Evolutionary conservation across 2,329 filamentous ascomycete genomes (phyloP).

Genomic region (Colletotrichum euphorbiae): DNA sequence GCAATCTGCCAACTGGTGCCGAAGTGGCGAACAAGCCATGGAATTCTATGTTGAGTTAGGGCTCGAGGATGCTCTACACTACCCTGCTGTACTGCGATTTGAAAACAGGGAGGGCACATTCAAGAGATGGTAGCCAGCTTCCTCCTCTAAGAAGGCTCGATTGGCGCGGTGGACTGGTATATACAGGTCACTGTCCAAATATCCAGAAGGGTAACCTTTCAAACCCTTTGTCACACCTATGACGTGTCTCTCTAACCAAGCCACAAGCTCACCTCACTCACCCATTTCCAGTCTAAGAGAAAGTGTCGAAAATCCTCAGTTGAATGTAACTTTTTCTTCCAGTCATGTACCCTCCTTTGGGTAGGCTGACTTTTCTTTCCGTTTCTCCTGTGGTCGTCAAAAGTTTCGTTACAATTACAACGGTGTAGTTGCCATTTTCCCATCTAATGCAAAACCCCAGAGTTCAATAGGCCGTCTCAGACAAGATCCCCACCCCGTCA

Average conservation of each 20-base stretch:
- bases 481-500: constrained; percentile 13
- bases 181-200: too few relatives aligned
- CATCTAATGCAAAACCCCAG: constrained; percentile 34
- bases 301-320: neutral
- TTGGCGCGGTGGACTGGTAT: too few relatives aligned
- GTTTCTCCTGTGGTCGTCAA: constrained; percentile 26
- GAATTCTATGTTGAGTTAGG: too few relatives aligned
- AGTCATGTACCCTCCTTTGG: constrained; percentile 6
- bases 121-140: too few relatives aligned
- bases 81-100: too few relatives aligned
- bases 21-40: too few relatives aligned
- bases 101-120: too few relatives aligned
- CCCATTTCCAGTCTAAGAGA: neutral
- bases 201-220: too few relatives aligned
- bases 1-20: too few relatives aligned
- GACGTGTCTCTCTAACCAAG: neutral
- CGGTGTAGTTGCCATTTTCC: constrained; percentile 40
- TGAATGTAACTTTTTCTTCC: constrained; percentile 11
- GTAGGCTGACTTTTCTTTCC: constrained; percentile 6
- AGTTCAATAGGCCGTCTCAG: constrained; percentile 23
- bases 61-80: too few relatives aligned
- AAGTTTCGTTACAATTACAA: constrained; percentile 41
- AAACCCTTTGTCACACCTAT: neutral
- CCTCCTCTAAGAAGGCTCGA: too few relatives aligned
- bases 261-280: neutral